A percentile compares a stretch with the other conserved stretches of the same genome.
Conservation (phyloP, 768 basidiomycete species). For the Xerocomellus amylosporus region DNA sequence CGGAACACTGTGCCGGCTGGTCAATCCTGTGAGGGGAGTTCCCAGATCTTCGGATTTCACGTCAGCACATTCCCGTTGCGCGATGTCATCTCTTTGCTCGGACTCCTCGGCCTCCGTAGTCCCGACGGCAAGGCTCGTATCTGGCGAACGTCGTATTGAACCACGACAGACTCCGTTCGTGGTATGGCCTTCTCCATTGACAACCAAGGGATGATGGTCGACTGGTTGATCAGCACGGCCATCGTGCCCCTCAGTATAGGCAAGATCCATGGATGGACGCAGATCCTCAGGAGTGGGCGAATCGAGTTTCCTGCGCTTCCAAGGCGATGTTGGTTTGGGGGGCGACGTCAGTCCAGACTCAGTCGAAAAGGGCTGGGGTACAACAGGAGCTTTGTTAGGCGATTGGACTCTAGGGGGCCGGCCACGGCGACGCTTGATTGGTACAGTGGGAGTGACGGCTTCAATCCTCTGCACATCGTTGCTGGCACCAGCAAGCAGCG, state of each 20-base stretch:
- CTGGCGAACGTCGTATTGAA: not conserved
- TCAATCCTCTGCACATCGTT: conserved; percentile 4
- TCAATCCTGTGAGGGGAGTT: conserved; percentile 48
- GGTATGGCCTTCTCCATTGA: conserved; percentile 16
- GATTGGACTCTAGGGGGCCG: conserved; percentile 30
- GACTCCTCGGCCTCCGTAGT: not conserved
- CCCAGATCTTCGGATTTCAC: conserved; percentile 54
- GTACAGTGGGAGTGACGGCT: conserved; percentile 1
- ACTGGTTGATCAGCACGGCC: conserved; percentile 6
- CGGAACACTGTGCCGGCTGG: conserved; percentile 53
- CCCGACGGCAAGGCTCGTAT: not conserved
- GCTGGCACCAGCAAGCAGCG: conserved; percentile 4
- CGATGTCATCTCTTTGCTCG: conserved; percentile 1
- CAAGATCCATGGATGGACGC: conserved; percentile 5
- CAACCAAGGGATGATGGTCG: not conserved
- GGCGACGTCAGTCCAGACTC: conserved; percentile 12
- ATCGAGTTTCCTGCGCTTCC: conserved; percentile 47
- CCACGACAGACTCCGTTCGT: conserved; percentile 16
- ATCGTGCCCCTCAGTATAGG: conserved; percentile 1
- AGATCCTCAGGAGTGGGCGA: conserved; percentile 32
- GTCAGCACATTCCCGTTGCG: conserved; percentile 22
- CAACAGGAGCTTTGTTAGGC: conserved; percentile 2
- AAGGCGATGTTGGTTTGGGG: conserved; percentile 27
- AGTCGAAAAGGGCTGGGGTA: not conserved
- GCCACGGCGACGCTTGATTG: conserved; percentile 34